Base-by-base conservation (phyloP, 306 rosid species). In the Medicago ruthenica region DNA sequence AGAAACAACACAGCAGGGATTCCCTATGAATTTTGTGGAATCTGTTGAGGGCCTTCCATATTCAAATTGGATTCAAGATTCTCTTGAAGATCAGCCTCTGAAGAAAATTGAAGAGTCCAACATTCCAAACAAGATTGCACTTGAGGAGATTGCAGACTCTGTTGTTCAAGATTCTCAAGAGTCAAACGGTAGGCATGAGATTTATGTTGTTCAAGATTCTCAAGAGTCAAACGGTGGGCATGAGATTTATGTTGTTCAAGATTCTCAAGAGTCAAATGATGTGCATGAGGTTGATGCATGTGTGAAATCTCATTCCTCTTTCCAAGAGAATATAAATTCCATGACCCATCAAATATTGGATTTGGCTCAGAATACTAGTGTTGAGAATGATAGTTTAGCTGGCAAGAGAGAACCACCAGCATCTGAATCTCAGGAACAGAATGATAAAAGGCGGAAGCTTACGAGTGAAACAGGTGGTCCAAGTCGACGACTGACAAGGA, bases 161-260 rank as follows among this genome's bases (percentile, higher is more conserved):
- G 80, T 85, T 78, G 91, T 89, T 60, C 81, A 74, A 64, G 88
- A 89, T 82, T 89, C 94, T 47, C 87, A 83, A 62, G 92, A 81
- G 34, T 75, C 22, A 63, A 77, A 76, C 69, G 83, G 70, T 18
- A 76, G 27, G 54, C 47, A 77, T 16, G 78, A 83, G 12, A 79
- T 42, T 64, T 15, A 12, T 67, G 78, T 84, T 76, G 90, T 89
- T 57, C 82, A 77, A 61, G 90, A 88, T 81, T 88, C 93, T 42
- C 87, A 83, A 64, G 92, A 80, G 36, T 76, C n/a, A 60, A 76
- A 75, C 74, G 82, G 64, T 36, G 79, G 17, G 44, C 21, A 76
- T 12, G 78, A 85, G 15, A 79, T 42, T 64, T 15, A 45, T 67
- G 80, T 84, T 76, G 90, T 89, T 57, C 82, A 77, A 65, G 90